Base-by-base conservation (phyloP, 495 filamentous ascomycete genomes). In the Chaetomium cochliodes region DNA sequence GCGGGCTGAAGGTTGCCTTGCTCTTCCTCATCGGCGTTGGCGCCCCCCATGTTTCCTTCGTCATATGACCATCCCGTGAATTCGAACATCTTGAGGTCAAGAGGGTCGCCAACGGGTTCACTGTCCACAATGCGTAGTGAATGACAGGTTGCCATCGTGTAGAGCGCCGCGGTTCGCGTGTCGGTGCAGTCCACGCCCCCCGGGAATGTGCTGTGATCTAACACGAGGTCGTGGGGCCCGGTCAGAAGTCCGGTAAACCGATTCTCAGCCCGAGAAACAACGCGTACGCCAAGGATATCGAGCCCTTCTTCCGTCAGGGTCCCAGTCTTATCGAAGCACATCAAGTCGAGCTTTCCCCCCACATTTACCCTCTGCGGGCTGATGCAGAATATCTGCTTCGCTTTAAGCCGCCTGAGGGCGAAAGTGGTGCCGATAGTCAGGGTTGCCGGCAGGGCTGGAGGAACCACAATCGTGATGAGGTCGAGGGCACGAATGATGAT, bases 281-380 rank as follows among this genome's bases (percentile, higher is more conserved):
- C 86, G 47, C 91, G 86, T 16, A 94, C 83, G 6, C 96, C 96
- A 28, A 98, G 87, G 47, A 99, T 90, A 78, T 99, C 96, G 53
- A 99, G 80, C 0, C 96, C 96, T 74, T 99, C 96, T 76, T 98
- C 96, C 2, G 96, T 99, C 25, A 99, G 80, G 16, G 96, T 99
- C 22, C 96, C 96, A 3, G 96, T 99, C 73, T 99, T 99, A 76
- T 99, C 96, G 67, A 99, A 99, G 77, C 94, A 98, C 70, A 99
- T 86, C 37, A 97, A 82, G 76, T 99, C 94, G 8, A 99, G 79
- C 73, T 97, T 98, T 7, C 96, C 96, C 18, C 90, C 93, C 28
- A 99, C 91, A 70, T 98, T 98, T 47, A 99, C 93, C 65, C 87
- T 85, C 72, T 99, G 96, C 1, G 96, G 96, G 68, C 92, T 97